Evolutionary conservation across 768 basidiomycete species (phyloP), one percentile per base, ranked within the genome.

Genomic region (Heimioporus sp.): DNA sequence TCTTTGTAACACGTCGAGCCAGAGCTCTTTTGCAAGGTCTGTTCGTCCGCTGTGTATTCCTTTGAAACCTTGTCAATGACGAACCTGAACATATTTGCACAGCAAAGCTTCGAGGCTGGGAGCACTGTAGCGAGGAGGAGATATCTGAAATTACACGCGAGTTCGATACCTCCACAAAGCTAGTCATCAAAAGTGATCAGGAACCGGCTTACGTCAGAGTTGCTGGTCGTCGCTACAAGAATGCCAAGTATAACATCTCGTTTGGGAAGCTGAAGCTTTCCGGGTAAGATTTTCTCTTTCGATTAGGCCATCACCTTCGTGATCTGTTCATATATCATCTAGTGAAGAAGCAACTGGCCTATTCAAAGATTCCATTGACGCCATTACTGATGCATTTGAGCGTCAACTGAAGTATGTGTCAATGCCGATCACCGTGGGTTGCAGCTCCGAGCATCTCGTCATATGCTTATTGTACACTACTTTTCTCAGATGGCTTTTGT

Each of bases 1-100:
- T 76, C 1, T 78, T 76, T 53, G 76, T 80, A 15, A 77, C 66
- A 19, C 67, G 71, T 11, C 68, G 72, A 35, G 76, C 76, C 2
- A 56, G 60, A 1, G 52, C 56, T 10, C 68, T 70, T 51, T 59
- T 80, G 2, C 58, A 67, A 51, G 54, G 77, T 78, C n/a, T 41
- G 13, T 2, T 10, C 16, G n/a, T n/a, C n/a, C n/a, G n/a, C n/a
- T n/a, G n/a, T n/a, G n/a, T n/a, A n/a, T 19, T 2, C 9, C 20
- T 28, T 7, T 7, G 24, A 28, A 28, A 28, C 24, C 5, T 31
- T 46, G 28, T 20, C 12, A 32, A 3, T 37, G 13, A 37, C 36
- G 28, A 28, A 44, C 12, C 39, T 15, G 2, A 32, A 28, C 24
- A 28, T 1, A 6, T 28, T 28, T 6, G 19, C 41, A 52, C 16